phyloP scores from a whole-genome alignment of 2,329 filamentous ascomycete species.

The Epicoccum nigrum region DNA sequence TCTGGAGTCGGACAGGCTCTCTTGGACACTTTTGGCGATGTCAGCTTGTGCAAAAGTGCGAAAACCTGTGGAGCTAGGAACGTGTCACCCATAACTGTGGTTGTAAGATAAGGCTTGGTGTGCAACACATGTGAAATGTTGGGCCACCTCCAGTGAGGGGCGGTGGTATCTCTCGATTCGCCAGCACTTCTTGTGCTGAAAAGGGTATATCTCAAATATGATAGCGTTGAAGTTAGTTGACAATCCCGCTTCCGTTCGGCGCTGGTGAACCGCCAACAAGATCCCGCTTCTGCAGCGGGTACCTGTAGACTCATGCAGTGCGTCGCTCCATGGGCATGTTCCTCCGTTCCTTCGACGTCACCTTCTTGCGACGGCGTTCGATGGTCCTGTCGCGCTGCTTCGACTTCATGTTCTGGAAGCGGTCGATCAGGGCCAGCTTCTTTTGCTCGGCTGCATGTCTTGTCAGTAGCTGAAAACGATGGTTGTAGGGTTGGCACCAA shows the following conservation, averaged over 20 bases:
- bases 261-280: not conserved
- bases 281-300: slow-evolving; percentile 19
- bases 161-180: not conserved
- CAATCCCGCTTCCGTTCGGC: slow-evolving; percentile 10
- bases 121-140: slow-evolving; percentile 1
- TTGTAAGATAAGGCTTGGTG: not conserved
- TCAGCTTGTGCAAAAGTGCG: slow-evolving; percentile 9
- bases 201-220: slow-evolving; percentile 13
- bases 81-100: not conserved
- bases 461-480: slow-evolving; percentile 23
- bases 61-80: slow-evolving; percentile 14
- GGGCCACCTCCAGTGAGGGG: not conserved
- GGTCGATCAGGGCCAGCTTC: slow-evolving; percentile 79
- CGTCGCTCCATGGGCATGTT: slow-evolving; percentile 55
- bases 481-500: slow-evolving; percentile 1
- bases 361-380: slow-evolving; percentile 88
- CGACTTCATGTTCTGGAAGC: slow-evolving; percentile 82
- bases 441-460: slow-evolving; percentile 72
- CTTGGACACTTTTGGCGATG: slow-evolving; percentile 14
- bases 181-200: slow-evolving; percentile 2
- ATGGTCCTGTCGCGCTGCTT: slow-evolving; percentile 84
- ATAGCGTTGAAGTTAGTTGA: slow-evolving; percentile 11
- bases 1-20: slow-evolving; percentile 8
- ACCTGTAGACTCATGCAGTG: slow-evolving; percentile 24
- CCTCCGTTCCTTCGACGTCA: slow-evolving; percentile 81